Percentiles rank a stretch among this genome's conserved stretches.
Evolutionary conservation across 441 rosid genomes (phyloP).

Genomic region (Pelargonium myrrhifolium): DNA sequence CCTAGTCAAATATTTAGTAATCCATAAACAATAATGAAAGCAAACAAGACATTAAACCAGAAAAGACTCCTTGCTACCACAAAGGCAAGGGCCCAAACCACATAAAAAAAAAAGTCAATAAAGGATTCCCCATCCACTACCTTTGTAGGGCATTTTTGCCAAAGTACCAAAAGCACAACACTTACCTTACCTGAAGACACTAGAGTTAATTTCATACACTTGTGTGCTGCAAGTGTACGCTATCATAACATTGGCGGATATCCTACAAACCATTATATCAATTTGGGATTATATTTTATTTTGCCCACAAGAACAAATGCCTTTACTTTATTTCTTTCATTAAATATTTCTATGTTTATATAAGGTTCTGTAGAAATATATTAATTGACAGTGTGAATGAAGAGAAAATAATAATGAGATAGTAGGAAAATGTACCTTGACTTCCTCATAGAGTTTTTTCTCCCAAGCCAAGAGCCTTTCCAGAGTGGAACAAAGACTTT

Average conservation of each 20-base stretch:
- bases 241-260: not conserved
- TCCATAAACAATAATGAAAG: not conserved
- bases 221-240: not conserved
- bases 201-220: not conserved
- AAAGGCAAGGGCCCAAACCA: not conserved
- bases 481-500: slow-evolving; percentile 73
- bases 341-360: too few relatives aligned
- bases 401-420: not conserved
- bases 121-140: not conserved
- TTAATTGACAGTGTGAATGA: not conserved
- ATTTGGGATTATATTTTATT: too few relatives aligned
- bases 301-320: too few relatives aligned
- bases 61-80: not conserved
- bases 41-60: not conserved
- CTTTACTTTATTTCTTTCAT: too few relatives aligned
- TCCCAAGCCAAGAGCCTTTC: slow-evolving; percentile 96
- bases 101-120: not conserved
- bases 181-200: not conserved
- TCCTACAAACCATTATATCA: not conserved
- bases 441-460: slow-evolving; percentile 82
- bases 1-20: not conserved
- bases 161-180: not conserved
- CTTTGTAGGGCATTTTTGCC: not conserved
- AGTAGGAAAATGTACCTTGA: slow-evolving; percentile 47
- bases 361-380: too few relatives aligned